phyloP scores from a whole-genome alignment of 306 rosid genomes.

The Cucurbita maxima region DNA sequence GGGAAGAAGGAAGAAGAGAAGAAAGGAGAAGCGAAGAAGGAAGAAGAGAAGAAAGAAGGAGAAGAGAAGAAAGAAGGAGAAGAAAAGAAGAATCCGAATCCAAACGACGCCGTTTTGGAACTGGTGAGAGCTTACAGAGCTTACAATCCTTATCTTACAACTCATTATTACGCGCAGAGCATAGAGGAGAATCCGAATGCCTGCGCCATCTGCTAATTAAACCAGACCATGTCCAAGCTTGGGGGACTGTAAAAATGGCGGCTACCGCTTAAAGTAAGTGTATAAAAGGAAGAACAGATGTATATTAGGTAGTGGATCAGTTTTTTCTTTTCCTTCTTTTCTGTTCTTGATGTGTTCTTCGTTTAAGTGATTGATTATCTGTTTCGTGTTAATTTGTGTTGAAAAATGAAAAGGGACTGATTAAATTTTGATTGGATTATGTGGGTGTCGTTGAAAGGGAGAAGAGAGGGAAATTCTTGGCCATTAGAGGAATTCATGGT shows the following conservation, averaged over 20 bases:
- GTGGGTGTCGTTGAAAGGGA: neutral
- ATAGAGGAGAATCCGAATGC: conserved; percentile 91
- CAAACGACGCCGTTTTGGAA: conserved; percentile 46
- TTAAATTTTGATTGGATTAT: neutral
- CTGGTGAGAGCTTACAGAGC: conserved; percentile 49
- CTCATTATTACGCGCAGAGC: conserved; percentile 62
- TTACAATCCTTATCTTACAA: conserved; percentile 51
- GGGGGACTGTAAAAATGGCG: neutral
- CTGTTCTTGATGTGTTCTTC: neutral
- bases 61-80: conserved; percentile 32
- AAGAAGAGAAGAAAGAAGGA: conserved; percentile 19
- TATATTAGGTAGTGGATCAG: neutral
- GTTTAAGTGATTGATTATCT: neutral
- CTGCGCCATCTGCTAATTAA: conserved; percentile 47
- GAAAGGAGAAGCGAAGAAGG: conserved; percentile 8
- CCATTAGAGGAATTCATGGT: neutral
- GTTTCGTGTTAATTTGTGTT: neutral
- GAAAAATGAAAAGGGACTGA: neutral
- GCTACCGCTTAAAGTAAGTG: too few relatives aligned
- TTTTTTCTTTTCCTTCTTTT: neutral
- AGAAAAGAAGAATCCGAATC: conserved; percentile 25
- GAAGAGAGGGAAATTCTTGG: neutral
- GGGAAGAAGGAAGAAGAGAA: conserved; percentile 25
- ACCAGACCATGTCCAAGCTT: neutral
- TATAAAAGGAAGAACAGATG: too few relatives aligned